These are phyloP conservation scores for Sugiyamaella marilandica DNA, from an alignment of 805 yeast genomes.

Conservation along the genomic window DNA sequence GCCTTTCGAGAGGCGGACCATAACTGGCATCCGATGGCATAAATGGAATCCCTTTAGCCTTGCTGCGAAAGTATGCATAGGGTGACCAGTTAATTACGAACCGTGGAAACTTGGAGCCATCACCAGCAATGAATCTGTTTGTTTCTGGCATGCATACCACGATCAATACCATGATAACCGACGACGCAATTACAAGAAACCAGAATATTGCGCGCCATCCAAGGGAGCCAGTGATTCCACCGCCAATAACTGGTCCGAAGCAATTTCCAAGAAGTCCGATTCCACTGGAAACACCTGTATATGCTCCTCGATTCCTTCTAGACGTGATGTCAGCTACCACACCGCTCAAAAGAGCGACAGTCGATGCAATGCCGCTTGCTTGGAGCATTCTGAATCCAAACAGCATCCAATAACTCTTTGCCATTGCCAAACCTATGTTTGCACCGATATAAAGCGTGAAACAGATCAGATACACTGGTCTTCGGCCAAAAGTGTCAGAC, in stretches of 20 bases:
- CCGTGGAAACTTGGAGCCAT: conserved; percentile 58
- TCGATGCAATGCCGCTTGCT: conserved; percentile 72
- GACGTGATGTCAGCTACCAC: conserved; percentile 70
- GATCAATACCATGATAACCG: conserved; percentile 34
- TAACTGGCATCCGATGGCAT: conserved; percentile 18
- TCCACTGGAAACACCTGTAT: conserved; percentile 62
- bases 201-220: conserved; percentile 66
- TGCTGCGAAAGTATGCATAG: conserved; percentile 20
- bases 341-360: conserved; percentile 66
- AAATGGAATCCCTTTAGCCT: conserved; percentile 23
- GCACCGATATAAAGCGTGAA: conserved; percentile 53
- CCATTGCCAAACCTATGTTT: conserved; percentile 60
- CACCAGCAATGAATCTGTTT: conserved; percentile 64
- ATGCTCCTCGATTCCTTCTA: conserved; percentile 61
- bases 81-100: conserved; percentile 23
- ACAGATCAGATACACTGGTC: conserved; percentile 59
- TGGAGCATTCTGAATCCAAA: conserved; percentile 67
- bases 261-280: conserved; percentile 68
- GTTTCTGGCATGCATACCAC: conserved; percentile 66
- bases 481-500: conserved; percentile 68
- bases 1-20: conserved; percentile 8
- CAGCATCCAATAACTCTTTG: conserved; percentile 55
- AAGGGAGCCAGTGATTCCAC: conserved; percentile 41
- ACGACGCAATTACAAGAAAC: conserved; percentile 65
- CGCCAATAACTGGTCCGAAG: conserved; percentile 69